These are phyloP conservation scores for Turnera subulata DNA, from an alignment of 345 rosid genomes.

Conservation along the genomic window DNA sequence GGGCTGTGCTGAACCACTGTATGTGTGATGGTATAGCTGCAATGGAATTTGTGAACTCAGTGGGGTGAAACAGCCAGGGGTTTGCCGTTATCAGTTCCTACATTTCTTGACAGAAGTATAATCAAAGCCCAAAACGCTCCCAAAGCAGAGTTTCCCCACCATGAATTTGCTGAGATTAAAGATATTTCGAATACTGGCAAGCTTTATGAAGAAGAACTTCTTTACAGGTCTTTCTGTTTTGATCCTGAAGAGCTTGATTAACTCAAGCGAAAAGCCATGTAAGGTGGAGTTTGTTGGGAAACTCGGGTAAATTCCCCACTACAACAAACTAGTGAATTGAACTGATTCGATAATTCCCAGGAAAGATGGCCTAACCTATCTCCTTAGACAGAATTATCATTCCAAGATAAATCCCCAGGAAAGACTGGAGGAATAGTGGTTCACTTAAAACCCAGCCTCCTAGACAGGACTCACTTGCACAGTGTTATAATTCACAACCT, in stretches of 20 bases:
- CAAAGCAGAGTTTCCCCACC: constrained; percentile 47
- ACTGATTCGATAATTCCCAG: too few relatives aligned
- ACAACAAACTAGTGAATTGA: too few relatives aligned
- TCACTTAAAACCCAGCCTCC: too few relatives aligned
- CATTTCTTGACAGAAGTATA: constrained; percentile 53
- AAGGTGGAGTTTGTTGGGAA: constrained; percentile 41
- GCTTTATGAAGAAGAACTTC: constrained; percentile 60
- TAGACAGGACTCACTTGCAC: too few relatives aligned
- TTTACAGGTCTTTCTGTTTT: constrained; percentile 62
- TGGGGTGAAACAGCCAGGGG: constrained; percentile 82
- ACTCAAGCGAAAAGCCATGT: constrained; percentile 47
- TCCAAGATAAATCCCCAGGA: too few relatives aligned
- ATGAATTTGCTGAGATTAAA: constrained; percentile 64
- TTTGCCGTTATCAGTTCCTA: constrained; percentile 55
- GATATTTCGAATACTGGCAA: constrained; percentile 55
- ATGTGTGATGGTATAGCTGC: constrained; percentile 83
- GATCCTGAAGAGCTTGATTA: constrained; percentile 51
- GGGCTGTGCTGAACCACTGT: constrained; percentile 81
- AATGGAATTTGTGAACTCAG: constrained; percentile 80
- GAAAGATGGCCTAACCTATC: too few relatives aligned
- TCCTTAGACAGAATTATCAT: too few relatives aligned
- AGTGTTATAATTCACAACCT: too few relatives aligned
- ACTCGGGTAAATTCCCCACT: too few relatives aligned
- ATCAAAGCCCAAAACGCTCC: constrained; percentile 59
- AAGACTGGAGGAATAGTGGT: too few relatives aligned